Percentiles rank a stretch among this genome's conserved stretches.
Evolutionary conservation across 768 basidiomycete species (phyloP).

Genomic region (Psilocybe cyanescens): DNA sequence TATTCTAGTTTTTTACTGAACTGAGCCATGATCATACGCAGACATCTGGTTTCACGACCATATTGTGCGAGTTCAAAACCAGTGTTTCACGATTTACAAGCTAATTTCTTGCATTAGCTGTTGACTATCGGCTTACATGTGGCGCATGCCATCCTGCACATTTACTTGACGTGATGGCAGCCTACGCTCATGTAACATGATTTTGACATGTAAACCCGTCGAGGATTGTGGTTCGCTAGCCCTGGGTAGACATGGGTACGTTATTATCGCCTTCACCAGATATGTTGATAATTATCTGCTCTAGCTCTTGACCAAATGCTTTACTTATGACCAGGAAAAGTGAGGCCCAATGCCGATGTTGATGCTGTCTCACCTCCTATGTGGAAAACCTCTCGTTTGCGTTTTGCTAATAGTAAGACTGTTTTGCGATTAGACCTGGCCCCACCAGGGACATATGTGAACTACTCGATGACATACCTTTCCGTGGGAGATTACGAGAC

Average conservation of each 20-base stretch:
- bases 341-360: not conserved
- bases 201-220: slow-evolving; percentile 40
- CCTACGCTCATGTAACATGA: slow-evolving; percentile 51
- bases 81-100: too few relatives aligned
- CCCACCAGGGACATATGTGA: not conserved
- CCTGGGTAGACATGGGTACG: not conserved
- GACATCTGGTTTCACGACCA: not conserved
- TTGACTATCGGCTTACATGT: slow-evolving; percentile 26
- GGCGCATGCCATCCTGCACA: slow-evolving; percentile 44
- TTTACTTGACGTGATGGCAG: slow-evolving; percentile 54
- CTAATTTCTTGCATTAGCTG: slow-evolving; percentile 9
- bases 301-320: not conserved
- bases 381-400: not conserved
- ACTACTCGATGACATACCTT: not conserved
- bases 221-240: slow-evolving; percentile 41
- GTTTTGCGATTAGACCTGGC: not conserved
- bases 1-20: not conserved
- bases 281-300: not conserved
- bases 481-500: not conserved
- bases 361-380: not conserved
- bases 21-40: not conserved
- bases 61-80: not conserved
- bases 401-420: not conserved
- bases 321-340: not conserved
- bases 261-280: not conserved